phyloP scores from a whole-genome alignment of 1,139 yeast species.

The Pichia sp. region DNA sequence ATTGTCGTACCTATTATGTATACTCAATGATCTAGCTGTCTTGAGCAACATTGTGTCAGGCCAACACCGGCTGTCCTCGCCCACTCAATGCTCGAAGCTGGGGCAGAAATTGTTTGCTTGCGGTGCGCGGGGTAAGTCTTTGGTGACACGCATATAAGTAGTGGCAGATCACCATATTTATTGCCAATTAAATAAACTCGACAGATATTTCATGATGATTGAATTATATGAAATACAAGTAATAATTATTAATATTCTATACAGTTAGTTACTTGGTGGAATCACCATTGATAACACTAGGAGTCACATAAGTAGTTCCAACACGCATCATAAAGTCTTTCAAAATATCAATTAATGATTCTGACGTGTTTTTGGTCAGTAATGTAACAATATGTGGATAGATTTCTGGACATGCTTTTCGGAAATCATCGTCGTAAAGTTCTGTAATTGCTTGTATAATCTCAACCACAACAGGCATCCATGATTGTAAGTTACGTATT shows the following conservation, averaged over 20 bases:
- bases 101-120: neutral
- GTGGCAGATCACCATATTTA: neutral
- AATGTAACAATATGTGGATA: slow-evolving; percentile 63
- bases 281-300: slow-evolving; percentile 42
- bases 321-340: slow-evolving; percentile 61
- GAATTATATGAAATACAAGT: no score
- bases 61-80: neutral
- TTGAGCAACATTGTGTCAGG: no score
- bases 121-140: slow-evolving; percentile 10
- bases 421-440: slow-evolving; percentile 71
- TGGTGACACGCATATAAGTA: neutral
- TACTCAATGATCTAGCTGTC: no score
- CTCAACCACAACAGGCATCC: slow-evolving; percentile 90
- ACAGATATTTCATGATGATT: no score
- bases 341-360: slow-evolving; percentile 64
- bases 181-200: neutral
- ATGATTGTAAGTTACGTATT: slow-evolving; percentile 71
- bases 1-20: no score
- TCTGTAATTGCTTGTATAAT: slow-evolving; percentile 76
- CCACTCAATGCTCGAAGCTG: neutral
- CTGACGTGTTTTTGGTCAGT: slow-evolving; percentile 61
- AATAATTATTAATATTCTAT: no score
- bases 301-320: slow-evolving; percentile 51
- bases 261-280: neutral
- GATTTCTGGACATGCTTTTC: slow-evolving; percentile 53